Evolutionary conservation across 1,284 basidiomycete species (phyloP), one percentile per base, ranked within the genome.

Genomic region (Ceratobasidium sp.): DNA sequence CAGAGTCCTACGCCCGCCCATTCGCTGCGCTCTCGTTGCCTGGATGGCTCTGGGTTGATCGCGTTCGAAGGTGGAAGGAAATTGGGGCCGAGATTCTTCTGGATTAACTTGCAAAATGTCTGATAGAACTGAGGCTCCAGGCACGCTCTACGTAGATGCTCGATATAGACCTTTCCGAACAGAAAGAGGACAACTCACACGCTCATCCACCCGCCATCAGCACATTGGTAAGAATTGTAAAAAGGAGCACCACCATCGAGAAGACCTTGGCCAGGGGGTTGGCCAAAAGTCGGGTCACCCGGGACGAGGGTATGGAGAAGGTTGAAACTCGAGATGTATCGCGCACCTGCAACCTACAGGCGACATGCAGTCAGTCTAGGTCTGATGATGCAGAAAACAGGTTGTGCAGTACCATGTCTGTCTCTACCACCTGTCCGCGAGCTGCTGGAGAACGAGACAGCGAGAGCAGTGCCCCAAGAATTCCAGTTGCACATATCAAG

Each of bases 201-300:
- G 13, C 90, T 89, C 86, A 95, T 91, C 86, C 87, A 93, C 41
- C 85, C 83, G 1, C 89, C 90, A 78, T 92, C 92, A 69, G 87
- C 84, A 79, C 92, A 93, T 0, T 85, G 84, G 78, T 95, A 95
- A 5, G 93, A 83, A 74, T 85, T 86, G 79, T 95, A 95, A 82
- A 89, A 94, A 0, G 93, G 93, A 0, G 92, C 88, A 1, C 91
- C 92, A 0, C 92, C 92, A 78, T 94, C 93, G 29, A 95, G 86
- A 0, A 87, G 74, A 76, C 92, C 92, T 1, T 83, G 83, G 27
- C 88, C 90, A 73, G 90, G 85, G 22, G 84, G 81, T n/a, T 83
- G 81, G 22, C 80, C 78, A 80, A 81, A 82, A 29, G 77, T 66
- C 14, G 80, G 80, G 75, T 82, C 59, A 76, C 80, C 34, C 83